Evolutionary conservation across 352 stramenopile genomes (phyloP), one percentile per base, ranked within the genome.

Genomic region (Pythium phragmiticola): DNA sequence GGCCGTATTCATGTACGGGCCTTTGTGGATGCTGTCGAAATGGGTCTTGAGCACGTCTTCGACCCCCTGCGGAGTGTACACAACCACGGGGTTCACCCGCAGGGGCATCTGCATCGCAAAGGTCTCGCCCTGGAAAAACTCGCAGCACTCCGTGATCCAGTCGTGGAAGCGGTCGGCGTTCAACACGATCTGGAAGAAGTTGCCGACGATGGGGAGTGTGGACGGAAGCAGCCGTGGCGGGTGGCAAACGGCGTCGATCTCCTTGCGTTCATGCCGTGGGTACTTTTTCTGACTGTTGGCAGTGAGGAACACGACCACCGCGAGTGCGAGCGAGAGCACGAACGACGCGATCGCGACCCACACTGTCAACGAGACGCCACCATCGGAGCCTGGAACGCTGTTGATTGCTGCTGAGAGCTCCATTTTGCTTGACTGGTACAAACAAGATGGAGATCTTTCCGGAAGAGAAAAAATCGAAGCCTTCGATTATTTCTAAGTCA

Each of bases 161-260:
- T 89, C 80, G 46, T 84, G 76, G 23, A 76, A 56, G 30, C 67
- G 49, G 0, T 57, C 16, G 7, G 69, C 30, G 49, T 73, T 69
- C 13, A 47, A 42, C n/a, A 81, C 63, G 28, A 79, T 54, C 13
- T 80, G 63, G 17, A 80, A 33, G n/a, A 74, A 78, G 51, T 81
- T 78, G 8, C 61, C 70, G 4, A 86, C 34, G 3, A 83, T 4
- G 17, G 70, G 68, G 19, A 74, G 67, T 7, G 69, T 52, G 3
- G 59, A 60, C 2, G 43, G 57, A 2, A 65, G 57, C 36, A 21
- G 2, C 8, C 42, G 57, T 12, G 56, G 26, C 23, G 19, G 30
- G 11, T 54, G 46, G 39, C 41, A 6, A 28, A 41, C 34, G 7
- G 30, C 30, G 30, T 17, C 26, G 17, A 46, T 46, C 13, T 12